Conservation (phyloP, 257 asterid species). For the Penstemon newberryi region DNA sequence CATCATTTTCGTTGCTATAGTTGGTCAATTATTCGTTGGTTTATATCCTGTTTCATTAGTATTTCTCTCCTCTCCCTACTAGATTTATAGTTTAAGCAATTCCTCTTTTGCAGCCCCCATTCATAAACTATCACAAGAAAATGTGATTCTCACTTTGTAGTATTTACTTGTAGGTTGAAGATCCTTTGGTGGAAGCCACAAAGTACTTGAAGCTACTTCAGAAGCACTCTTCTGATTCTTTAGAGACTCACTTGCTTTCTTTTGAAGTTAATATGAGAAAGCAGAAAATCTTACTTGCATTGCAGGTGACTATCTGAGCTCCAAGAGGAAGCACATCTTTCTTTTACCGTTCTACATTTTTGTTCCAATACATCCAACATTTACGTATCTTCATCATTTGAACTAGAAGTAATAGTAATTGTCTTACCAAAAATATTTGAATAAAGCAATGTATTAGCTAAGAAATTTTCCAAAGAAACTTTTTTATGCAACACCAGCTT, state of each 20-base stretch:
- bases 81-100: constrained; percentile 9
- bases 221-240: constrained; percentile 77
- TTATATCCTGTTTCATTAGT: constrained; percentile 12
- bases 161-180: constrained; percentile 71
- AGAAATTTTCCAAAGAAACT: too few relatives aligned
- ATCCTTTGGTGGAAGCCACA: constrained; percentile 86
- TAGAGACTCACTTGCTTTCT: constrained; percentile 84
- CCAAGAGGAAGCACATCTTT: constrained; percentile 1
- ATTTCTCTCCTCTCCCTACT: constrained; percentile 3
- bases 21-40: constrained; percentile 8
- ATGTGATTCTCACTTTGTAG: constrained; percentile 16
- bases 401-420: constrained; percentile 3
- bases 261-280: constrained; percentile 93
- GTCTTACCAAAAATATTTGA: too few relatives aligned
- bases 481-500: too few relatives aligned
- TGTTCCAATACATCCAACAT: constrained; percentile 16
- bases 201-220: constrained; percentile 92
- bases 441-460: too few relatives aligned
- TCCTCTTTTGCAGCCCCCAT: not conserved
- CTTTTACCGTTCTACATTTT: constrained; percentile 7
- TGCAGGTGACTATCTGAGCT: constrained; percentile 56
- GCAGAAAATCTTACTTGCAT: constrained; percentile 75
- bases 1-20: constrained; percentile 14
- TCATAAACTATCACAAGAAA: not conserved
- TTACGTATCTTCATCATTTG: constrained; percentile 8